Percentiles rank a stretch among this genome's conserved stretches.
Evolutionary conservation across 371 early-diverging fungal species (phyloP).

Genomic region (Mortierella sp.): DNA sequence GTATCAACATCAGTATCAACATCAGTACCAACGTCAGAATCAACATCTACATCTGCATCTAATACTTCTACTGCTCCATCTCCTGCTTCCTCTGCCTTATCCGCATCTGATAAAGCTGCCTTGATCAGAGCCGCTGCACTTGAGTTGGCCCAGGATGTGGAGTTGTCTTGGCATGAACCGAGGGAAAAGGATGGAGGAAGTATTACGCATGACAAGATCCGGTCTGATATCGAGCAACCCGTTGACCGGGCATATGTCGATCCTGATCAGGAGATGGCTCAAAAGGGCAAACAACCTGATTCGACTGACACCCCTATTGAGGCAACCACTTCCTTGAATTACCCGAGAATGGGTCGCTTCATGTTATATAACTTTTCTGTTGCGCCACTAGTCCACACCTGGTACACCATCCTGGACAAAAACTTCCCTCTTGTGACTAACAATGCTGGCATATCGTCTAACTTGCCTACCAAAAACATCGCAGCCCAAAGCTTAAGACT

Average conservation of each 20-base stretch:
- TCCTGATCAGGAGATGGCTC: conserved; percentile 4
- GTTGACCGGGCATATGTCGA: neutral
- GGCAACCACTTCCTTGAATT: conserved; percentile 22
- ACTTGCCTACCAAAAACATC: neutral
- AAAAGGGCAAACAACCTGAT: neutral
- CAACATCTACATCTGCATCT: neutral
- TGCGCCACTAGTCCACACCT: conserved; percentile 79
- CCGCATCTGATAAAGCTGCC: neutral
- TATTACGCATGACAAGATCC: neutral
- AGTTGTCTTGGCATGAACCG: conserved; percentile 2
- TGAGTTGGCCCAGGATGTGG: conserved; percentile 8
- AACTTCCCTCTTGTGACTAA: conserved; percentile 66
- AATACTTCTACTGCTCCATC: neutral
- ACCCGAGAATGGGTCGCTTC: conserved; percentile 63
- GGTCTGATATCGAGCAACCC: neutral
- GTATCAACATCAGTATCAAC: neutral
- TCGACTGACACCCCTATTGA: neutral
- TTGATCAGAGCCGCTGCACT: neutral
- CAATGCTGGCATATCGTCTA: neutral
- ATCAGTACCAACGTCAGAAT: neutral
- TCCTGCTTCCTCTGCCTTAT: neutral
- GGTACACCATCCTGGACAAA: conserved; percentile 80
- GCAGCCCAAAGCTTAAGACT: conserved; percentile 7
- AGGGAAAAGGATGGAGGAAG: neutral
- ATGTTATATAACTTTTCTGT: conserved; percentile 79